A percentile compares a stretch with the other conserved stretches of the same genome.
phyloP scores from a whole-genome alignment of 2,329 filamentous ascomycete genomes.

The Pseudogymnoascus sp. region DNA sequence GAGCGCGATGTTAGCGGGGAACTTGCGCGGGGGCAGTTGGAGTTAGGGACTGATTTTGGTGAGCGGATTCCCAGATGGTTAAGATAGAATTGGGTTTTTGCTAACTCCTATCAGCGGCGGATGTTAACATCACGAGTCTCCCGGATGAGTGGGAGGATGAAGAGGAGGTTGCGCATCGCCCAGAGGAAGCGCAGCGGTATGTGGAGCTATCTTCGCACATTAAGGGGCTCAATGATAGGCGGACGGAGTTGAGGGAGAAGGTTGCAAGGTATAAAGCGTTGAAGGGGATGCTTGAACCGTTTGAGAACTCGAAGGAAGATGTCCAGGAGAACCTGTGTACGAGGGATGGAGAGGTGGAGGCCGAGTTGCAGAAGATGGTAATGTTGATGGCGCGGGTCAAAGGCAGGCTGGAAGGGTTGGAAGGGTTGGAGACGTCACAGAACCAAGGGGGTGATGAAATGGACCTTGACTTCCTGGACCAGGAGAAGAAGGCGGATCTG shows the following conservation, averaged over 20 bases:
- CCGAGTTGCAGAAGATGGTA: slow-evolving; percentile 60
- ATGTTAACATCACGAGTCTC: slow-evolving; percentile 23
- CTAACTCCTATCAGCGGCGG: slow-evolving; percentile 15
- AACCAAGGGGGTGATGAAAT: slow-evolving; percentile 16
- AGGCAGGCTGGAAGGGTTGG: slow-evolving; percentile 38
- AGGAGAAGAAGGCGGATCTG: slow-evolving; percentile 4
- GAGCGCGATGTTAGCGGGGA: slow-evolving; percentile 27
- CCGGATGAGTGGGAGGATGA: slow-evolving; percentile 28
- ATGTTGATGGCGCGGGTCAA: slow-evolving; percentile 54
- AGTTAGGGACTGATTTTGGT: slow-evolving; percentile 31
- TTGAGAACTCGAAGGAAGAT: slow-evolving; percentile 35
- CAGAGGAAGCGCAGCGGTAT: slow-evolving; percentile 45
- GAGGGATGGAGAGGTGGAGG: slow-evolving; percentile 56
- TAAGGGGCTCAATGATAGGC: slow-evolving; percentile 40
- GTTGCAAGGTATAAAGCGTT: slow-evolving; percentile 44
- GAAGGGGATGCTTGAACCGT: slow-evolving; percentile 44
- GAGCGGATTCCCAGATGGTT: slow-evolving; percentile 22
- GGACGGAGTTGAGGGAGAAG: slow-evolving; percentile 34
- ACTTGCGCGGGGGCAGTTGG: slow-evolving; percentile 33
- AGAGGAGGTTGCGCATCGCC: slow-evolving; percentile 38
- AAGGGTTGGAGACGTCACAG: slow-evolving; percentile 18
- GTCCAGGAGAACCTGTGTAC: slow-evolving; percentile 63
- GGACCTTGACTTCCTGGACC: slow-evolving; percentile 18
- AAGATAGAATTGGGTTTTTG: not conserved
- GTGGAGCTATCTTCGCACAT: slow-evolving; percentile 43